Conservation (phyloP, 2,329 filamentous ascomycete genomes). For the Juglanconis sp. region DNA sequence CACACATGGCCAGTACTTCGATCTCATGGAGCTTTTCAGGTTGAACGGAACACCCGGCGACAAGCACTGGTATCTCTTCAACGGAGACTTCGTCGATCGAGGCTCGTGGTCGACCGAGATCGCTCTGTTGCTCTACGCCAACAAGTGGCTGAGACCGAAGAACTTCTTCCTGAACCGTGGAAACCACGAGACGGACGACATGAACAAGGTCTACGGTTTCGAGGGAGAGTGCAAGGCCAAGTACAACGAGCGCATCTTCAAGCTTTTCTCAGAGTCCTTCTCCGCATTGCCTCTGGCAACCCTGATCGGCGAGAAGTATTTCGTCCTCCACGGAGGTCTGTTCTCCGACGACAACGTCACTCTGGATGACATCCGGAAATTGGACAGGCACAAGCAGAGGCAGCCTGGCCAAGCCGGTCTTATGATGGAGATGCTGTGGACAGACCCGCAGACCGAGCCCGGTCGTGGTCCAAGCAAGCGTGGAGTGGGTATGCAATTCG, state of each 20-base stretch:
- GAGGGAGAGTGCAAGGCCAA: constrained; percentile 98
- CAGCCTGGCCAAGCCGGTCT: constrained; percentile 90
- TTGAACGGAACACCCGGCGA: constrained; percentile 82
- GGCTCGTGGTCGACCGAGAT: constrained; percentile 99
- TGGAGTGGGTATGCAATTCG: constrained; percentile 94
- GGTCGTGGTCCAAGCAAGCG: constrained; percentile 94
- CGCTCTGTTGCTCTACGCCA: constrained; percentile 85
- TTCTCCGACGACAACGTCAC: constrained; percentile 94
- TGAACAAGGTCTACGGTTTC: constrained; percentile 98
- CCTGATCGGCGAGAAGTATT: constrained; percentile 83
- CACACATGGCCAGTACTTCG: constrained; percentile 97
- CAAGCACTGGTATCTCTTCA: constrained; percentile 93
- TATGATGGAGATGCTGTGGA: constrained; percentile 99
- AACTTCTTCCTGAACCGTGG: constrained; percentile 94
- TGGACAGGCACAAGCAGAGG: constrained; percentile 84
- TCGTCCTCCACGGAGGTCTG: constrained; percentile 89
- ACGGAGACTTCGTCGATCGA: constrained; percentile 96
- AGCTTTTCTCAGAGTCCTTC: constrained; percentile 97
- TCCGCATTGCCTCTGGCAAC: constrained; percentile 90
- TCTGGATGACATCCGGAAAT: constrained; percentile 88
- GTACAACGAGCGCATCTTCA: constrained; percentile 93
- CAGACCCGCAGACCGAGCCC: constrained; percentile 81
- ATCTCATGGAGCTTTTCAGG: constrained; percentile 92
- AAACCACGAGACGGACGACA: constrained; percentile 98
- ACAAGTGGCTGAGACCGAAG: constrained; percentile 90